A percentile compares a stretch with the other conserved stretches of the same genome.
Evolutionary conservation across 345 rosid species (phyloP).

Genomic region (Nasturtium officinale): DNA sequence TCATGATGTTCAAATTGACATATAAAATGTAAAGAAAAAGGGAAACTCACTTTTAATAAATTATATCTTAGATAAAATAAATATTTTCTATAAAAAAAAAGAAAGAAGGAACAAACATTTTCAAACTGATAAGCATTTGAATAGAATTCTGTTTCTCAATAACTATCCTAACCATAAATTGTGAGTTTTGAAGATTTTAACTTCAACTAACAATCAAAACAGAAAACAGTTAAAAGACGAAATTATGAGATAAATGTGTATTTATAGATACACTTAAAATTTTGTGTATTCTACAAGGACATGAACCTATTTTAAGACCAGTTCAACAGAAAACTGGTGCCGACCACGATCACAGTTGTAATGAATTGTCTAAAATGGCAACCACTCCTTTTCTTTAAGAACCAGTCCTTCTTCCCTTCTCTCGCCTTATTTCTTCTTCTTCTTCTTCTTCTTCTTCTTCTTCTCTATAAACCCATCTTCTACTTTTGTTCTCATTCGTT

Average conservation of each 20-base stretch:
- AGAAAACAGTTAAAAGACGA: conserved; percentile 24
- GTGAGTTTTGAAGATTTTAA: background rate
- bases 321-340: conserved; percentile 46
- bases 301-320: conserved; percentile 38
- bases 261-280: conserved; percentile 27
- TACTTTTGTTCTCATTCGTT: conserved; percentile 26
- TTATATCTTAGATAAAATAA: background rate
- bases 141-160: conserved; percentile 9
- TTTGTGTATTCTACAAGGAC: conserved; percentile 19
- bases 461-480: conserved; percentile 35
- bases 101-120: background rate
- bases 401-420: conserved; percentile 27
- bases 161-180: background rate
- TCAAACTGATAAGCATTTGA: conserved; percentile 6
- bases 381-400: conserved; percentile 44
- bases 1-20: conserved; percentile 1
- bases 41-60: background rate
- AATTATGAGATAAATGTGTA: conserved; percentile 7
- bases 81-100: background rate
- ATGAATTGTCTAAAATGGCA: conserved; percentile 41
- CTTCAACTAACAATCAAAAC: conserved; percentile 23
- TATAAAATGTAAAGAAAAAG: background rate
- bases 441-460: conserved; percentile 8
- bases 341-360: conserved; percentile 41
- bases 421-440: conserved; percentile 15